Base-by-base conservation (phyloP, 805 yeast species). In the Candida chilensis region DNA sequence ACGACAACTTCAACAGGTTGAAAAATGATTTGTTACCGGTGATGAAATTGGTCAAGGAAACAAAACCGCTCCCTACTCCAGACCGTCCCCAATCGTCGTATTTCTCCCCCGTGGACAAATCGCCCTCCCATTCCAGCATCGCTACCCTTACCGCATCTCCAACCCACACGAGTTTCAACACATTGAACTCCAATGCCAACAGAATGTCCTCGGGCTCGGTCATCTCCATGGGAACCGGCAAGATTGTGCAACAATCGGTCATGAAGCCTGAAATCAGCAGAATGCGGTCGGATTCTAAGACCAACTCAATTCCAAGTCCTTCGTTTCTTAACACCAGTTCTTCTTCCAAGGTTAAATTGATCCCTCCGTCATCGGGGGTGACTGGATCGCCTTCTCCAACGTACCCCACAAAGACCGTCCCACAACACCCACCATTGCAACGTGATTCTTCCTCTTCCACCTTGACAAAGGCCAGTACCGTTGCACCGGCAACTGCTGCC, bases 41-140 rank as follows among this genome's bases (percentile, higher is more conserved):
- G 5, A 63, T 77, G 32, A 65, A 78, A 33, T 57, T 71, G 29
- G 59, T 71, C 27, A 80, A 80, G 42, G 87, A 80, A 48, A 54
- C 71, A 38, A 68, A 74, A 42, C 86, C 85, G 4, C 57, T 79
- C 30, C 86, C 86, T 0, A 72, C 80, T 0, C 86, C 82, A 5
- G 67, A 72, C 1, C 48, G 70, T 48, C 37, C 67, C 68, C 8
- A 25, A 5, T 11, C 21, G 16, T 16, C 28, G 32, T 13, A 28
- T 27, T 9, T 25, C 20, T 14, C 26, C 25, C 16, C 27, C 15
- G 8, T 14, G 18, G 17, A n/a, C 7, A 6, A 7, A 5, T 22
- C 25, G 6, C 25, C 25, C 6, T 7, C 24, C 5, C 26, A 17
- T 14, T 16, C 11, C 24, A 20, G 14, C 14, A n/a, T 5, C 19